A percentile compares a stretch with the other conserved stretches of the same genome.
Evolutionary conservation across 805 yeast species (phyloP).

Genomic region (Debaryomyces prosopidis): DNA sequence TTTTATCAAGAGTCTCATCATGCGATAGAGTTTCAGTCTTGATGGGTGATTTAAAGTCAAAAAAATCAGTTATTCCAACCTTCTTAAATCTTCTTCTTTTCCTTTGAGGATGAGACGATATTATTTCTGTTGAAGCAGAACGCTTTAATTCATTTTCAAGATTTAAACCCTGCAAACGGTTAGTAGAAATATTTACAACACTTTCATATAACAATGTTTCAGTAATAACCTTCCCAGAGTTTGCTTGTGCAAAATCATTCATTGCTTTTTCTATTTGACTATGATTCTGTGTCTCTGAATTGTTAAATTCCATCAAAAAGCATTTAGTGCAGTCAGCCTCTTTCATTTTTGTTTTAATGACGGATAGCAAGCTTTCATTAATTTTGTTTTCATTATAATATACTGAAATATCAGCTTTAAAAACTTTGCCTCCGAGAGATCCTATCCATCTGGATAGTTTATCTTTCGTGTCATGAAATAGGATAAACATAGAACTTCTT

Average conservation of each 20-base stretch:
- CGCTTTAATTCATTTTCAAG: conserved; percentile 3
- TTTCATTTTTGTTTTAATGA: conserved; percentile 2
- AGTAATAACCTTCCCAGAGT: neutral
- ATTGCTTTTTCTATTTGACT: neutral
- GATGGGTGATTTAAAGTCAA: conserved; percentile 21
- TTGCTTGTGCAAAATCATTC: neutral
- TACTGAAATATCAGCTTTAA: neutral
- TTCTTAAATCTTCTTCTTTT: conserved; percentile 34
- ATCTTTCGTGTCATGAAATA: conserved; percentile 1
- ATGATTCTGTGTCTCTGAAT: neutral
- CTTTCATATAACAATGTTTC: conserved; percentile 9
- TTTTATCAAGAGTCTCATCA: neutral
- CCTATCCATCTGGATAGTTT: conserved; percentile 14
- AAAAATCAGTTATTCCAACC: conserved; percentile 34
- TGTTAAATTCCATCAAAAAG: conserved; percentile 1
- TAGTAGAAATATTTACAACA: conserved; percentile 5
- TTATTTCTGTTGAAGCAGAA: neutral
- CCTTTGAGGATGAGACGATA: conserved; percentile 11
- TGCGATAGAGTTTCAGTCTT: neutral
- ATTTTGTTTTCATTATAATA: conserved; percentile 4
- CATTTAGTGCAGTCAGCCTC: neutral
- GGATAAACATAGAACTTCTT: conserved; percentile 8
- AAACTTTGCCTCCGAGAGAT: conserved; percentile 11
- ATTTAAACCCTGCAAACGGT: conserved; percentile 2
- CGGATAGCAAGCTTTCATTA: neutral